A percentile compares a stretch with the other conserved stretches of the same genome.
phyloP scores from a whole-genome alignment of 73 alveolate species.

The Blepharisma stoltei region DNA sequence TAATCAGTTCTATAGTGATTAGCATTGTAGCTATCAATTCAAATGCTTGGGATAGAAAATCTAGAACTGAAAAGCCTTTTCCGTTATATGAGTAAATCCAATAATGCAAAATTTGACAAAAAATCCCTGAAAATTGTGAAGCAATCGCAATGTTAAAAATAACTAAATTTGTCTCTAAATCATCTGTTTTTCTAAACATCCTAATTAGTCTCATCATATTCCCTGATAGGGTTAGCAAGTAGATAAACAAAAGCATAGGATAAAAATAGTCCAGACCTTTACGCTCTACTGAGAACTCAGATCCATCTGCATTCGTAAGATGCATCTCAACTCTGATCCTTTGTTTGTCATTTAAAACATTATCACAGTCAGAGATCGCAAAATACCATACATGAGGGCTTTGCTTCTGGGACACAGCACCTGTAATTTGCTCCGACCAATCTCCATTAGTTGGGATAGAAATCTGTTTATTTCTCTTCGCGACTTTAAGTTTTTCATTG shows the following conservation, averaged over 20 bases:
- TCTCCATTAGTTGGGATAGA: constrained; percentile 41
- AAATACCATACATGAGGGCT: constrained; percentile 47
- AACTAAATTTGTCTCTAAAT: constrained; percentile 32
- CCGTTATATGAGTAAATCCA: constrained; percentile 37
- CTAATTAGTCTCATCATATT: constrained; percentile 21
- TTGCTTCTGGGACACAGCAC: constrained; percentile 22
- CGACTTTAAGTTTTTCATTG: constrained; percentile 20
- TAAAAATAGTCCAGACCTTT: constrained; percentile 32
- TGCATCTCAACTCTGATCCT: constrained; percentile 36
- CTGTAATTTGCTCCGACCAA: constrained; percentile 29
- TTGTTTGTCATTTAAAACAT: neutral
- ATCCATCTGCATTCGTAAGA: constrained; percentile 30
- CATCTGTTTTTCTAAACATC: constrained; percentile 36
- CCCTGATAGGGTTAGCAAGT: constrained; percentile 17
- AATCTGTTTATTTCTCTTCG: constrained; percentile 26
- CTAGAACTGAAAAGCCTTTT: constrained; percentile 23
- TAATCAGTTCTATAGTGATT: constrained; percentile 7
- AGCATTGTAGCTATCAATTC: constrained; percentile 34
- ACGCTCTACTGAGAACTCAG: constrained; percentile 44
- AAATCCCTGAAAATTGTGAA: constrained; percentile 21
- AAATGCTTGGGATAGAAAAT: constrained; percentile 24
- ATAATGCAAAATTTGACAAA: constrained; percentile 32
- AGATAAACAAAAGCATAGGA: constrained; percentile 17
- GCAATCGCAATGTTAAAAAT: constrained; percentile 31
- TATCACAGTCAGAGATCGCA: constrained; percentile 38